Evolutionary conservation across 805 yeast species (phyloP).

Genomic region (Cyberlindnera samutprakarnensis): DNA sequence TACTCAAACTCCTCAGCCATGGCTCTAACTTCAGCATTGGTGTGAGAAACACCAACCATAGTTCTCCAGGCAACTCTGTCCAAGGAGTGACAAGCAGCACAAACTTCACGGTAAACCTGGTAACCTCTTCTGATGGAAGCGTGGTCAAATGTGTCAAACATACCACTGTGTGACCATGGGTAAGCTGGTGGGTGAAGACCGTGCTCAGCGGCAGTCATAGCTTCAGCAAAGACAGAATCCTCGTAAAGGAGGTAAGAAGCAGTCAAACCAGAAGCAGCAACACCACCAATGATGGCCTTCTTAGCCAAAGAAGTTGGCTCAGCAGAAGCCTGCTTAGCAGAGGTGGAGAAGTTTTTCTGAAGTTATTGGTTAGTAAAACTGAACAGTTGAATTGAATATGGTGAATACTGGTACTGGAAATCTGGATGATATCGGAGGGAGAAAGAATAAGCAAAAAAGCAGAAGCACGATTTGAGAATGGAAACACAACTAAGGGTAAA

Average conservation of each 20-base stretch:
- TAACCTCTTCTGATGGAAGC: constrained; percentile 97
- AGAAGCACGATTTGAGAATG: too few relatives aligned
- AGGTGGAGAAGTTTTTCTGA: constrained; percentile 26
- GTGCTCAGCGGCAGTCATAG: constrained; percentile 98
- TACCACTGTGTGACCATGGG: constrained; percentile 92
- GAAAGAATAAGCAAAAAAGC: too few relatives aligned
- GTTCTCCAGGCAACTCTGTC: constrained; percentile 98
- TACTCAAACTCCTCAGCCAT: constrained; percentile 96
- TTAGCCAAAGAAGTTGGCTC: constrained; percentile 28
- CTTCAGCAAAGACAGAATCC: constrained; percentile 81
- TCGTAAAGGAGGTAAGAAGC: constrained; percentile 78
- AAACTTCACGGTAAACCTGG: constrained; percentile 97
- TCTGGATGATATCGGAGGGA: too few relatives aligned
- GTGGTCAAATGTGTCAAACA: constrained; percentile 87
- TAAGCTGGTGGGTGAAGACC: constrained; percentile 94
- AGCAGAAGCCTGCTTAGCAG: constrained; percentile 29
- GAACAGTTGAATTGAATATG: too few relatives aligned
- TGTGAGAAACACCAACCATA: constrained; percentile 93
- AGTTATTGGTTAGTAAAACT: neutral
- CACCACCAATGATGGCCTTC: constrained; percentile 51
- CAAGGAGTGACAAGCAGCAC: constrained; percentile 97
- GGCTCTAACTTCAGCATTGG: constrained; percentile 80
- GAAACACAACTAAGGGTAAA: too few relatives aligned
- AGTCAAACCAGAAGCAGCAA: constrained; percentile 69
- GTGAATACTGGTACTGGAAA: too few relatives aligned